These are phyloP conservation scores for Ogataea kodamae DNA, from an alignment of 805 yeast genomes.

Conservation along the genomic window DNA sequence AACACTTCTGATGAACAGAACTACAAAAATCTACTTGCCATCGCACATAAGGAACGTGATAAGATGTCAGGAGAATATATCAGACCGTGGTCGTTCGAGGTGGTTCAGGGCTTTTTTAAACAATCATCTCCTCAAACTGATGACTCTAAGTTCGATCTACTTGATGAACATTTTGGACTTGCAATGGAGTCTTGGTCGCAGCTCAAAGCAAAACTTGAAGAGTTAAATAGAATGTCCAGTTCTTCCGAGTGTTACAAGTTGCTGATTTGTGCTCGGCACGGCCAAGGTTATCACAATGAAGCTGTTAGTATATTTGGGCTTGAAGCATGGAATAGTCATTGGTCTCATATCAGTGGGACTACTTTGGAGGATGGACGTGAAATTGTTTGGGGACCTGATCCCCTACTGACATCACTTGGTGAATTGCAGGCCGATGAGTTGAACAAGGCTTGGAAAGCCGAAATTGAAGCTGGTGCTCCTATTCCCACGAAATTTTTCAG, in stretches of 20 bases:
- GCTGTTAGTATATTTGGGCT: constrained; percentile 53
- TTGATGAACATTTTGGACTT: constrained; percentile 43
- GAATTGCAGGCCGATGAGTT: constrained; percentile 52
- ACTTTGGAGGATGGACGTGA: constrained; percentile 42
- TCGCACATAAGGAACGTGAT: constrained; percentile 22
- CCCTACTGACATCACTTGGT: constrained; percentile 55
- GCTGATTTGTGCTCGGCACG: constrained; percentile 59
- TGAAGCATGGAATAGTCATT: constrained; percentile 54
- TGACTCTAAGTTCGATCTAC: constrained; percentile 44
- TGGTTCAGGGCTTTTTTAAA: constrained; percentile 47
- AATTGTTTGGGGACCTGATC: constrained; percentile 56
- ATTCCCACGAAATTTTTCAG: constrained; percentile 54
- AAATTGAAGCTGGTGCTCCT: constrained; percentile 47
- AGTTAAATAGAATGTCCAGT: constrained; percentile 31
- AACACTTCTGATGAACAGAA: constrained; percentile 18
- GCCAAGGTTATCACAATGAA: constrained; percentile 65
- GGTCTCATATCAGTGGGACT: constrained; percentile 45
- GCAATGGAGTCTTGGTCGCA: constrained; percentile 39
- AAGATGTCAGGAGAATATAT: constrained; percentile 22
- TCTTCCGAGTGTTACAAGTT: constrained; percentile 44
- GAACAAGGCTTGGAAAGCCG: constrained; percentile 40
- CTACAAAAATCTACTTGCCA: constrained; percentile 13
- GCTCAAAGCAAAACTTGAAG: constrained; percentile 31
- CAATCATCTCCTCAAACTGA: constrained; percentile 43
- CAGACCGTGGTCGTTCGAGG: constrained; percentile 47